Base-by-base conservation (phyloP, 495 filamentous ascomycete genomes). In the Letharia columbiana region DNA sequence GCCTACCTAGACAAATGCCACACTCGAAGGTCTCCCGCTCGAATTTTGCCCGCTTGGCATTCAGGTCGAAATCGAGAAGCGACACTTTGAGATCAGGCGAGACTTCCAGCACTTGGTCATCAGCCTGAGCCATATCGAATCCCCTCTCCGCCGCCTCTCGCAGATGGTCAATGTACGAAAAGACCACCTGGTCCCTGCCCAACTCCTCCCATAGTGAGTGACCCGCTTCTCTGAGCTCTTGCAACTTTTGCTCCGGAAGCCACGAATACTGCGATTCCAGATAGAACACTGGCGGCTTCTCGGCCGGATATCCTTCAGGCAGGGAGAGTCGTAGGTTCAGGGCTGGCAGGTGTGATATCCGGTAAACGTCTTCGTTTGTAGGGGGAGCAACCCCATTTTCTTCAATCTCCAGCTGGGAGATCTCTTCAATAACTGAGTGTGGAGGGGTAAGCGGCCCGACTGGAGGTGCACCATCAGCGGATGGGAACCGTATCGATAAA, bases 11-110 rank as follows among this genome's bases (percentile, higher is more conserved):
- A 73, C 94, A 98, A 15, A 98, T 85, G 0, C 88, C 90, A 70
- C 94, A 98, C 54, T 94, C 87, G 70, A 92, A 97, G 1, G 91
- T 96, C 63, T 86, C 89, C 63, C 86, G 83, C 66, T 92, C 87
- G 68, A 97, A 98, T 18, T 83, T 85, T 33, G 85, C 83, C 20
- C 82, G 80, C 69, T 87, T 87, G 2, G 89, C 86, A 60, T 86
- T 84, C 61, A 83, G 86, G 71, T 96, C 88, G 71, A 89, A 92
- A 65, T 91, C 88, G 49, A 96, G 72, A n/a, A 98, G 77, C 3
- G 82, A 80, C 17, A 89, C 84, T 72, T 90, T 90, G 71, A 91
- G 76, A 20, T 86, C 82, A 0, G 77, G 73, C 2, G 82, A 75
- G 9, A 91, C 74, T 63, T 82, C 73, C 10, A 90, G 73, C 13